phyloP scores from a whole-genome alignment of 805 yeast species.

The Starmerella geochares region DNA sequence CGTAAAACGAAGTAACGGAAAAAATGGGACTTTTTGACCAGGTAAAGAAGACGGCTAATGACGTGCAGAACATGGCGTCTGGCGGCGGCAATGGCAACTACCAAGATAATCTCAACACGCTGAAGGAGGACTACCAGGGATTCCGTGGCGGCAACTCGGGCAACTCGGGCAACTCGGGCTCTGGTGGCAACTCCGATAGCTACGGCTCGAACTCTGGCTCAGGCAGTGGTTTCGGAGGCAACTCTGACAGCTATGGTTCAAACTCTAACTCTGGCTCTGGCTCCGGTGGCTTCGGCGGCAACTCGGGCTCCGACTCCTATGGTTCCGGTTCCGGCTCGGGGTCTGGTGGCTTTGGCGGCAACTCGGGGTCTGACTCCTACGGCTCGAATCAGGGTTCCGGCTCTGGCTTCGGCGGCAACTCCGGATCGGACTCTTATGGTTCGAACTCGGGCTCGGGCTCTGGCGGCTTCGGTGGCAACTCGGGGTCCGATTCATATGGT shows the following conservation, averaged over 20 bases:
- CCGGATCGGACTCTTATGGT: constrained; percentile 32
- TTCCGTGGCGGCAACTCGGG: constrained; percentile 4
- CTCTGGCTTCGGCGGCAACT: constrained; percentile 23
- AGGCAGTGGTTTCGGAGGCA: too few species aligned
- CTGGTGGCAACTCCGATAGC: constrained; percentile 20
- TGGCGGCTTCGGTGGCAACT: constrained; percentile 12
- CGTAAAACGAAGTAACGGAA: neutral
- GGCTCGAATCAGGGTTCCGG: constrained; percentile 15
- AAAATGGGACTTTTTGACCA: constrained; percentile 24
- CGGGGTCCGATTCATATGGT: constrained; percentile 12
- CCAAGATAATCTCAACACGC: constrained; percentile 5
- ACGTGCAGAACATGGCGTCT: constrained; percentile 11
- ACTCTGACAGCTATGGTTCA: constrained; percentile 27
- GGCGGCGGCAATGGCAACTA: constrained; percentile 16
- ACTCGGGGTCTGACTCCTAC: constrained; percentile 19
- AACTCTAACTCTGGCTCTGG: neutral
- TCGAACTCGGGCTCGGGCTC: constrained; percentile 24
- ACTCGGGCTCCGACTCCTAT: neutral
- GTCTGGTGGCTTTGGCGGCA: constrained; percentile 15
- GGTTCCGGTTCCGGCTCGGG: constrained; percentile 1
- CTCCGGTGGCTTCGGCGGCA: constrained; percentile 23
- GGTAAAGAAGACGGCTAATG: constrained; percentile 18
- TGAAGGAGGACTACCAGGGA: constrained; percentile 25
- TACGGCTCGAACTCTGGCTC: constrained; percentile 29
- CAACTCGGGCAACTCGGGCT: too few species aligned